Percentiles rank a stretch among this genome's conserved stretches.
phyloP scores from a whole-genome alignment of 2,329 filamentous ascomycete species.

The Penicillium polonicum region DNA sequence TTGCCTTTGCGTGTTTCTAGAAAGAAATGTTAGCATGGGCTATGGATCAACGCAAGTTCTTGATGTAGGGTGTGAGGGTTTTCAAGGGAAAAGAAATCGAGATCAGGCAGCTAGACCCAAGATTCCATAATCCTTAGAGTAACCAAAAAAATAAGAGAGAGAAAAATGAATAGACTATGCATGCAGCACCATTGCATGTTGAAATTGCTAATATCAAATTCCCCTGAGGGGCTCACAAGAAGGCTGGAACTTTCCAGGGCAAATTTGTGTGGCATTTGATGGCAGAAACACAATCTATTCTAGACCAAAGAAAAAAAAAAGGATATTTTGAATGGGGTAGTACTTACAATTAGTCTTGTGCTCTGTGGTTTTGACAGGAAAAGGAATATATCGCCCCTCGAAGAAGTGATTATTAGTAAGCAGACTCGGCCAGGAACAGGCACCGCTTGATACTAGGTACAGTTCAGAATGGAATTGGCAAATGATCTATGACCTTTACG shows the following conservation, averaged over 20 bases:
- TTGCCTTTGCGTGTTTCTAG: not conserved
- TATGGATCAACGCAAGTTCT: not conserved
- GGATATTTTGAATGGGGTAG: not conserved
- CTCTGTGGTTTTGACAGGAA: not conserved
- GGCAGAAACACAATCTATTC: not conserved
- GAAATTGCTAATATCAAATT: constrained; percentile 11
- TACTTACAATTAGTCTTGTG: constrained; percentile 7
- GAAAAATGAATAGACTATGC: not conserved
- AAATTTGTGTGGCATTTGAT: not conserved
- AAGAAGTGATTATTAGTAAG: constrained; percentile 3
- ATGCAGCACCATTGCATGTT: not conserved
- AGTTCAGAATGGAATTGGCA: not conserved
- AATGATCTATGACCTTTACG: not conserved
- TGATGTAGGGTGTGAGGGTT: not conserved
- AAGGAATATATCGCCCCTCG: not conserved
- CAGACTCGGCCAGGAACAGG: constrained; percentile 3
- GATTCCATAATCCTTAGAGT: not conserved
- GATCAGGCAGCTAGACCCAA: not conserved
- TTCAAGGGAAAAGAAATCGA: not conserved
- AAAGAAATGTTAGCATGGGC: not conserved
- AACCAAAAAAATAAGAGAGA: not conserved
- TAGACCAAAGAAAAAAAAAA: not conserved
- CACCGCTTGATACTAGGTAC: not conserved
- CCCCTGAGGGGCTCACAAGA: not conserved
- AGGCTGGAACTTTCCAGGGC: not conserved